Percentiles rank a stretch among this genome's conserved stretches.
Evolutionary conservation across 225 moss, liverwort and hornwort species (phyloP).

Genomic region (Pseudoscleropodium purum): DNA sequence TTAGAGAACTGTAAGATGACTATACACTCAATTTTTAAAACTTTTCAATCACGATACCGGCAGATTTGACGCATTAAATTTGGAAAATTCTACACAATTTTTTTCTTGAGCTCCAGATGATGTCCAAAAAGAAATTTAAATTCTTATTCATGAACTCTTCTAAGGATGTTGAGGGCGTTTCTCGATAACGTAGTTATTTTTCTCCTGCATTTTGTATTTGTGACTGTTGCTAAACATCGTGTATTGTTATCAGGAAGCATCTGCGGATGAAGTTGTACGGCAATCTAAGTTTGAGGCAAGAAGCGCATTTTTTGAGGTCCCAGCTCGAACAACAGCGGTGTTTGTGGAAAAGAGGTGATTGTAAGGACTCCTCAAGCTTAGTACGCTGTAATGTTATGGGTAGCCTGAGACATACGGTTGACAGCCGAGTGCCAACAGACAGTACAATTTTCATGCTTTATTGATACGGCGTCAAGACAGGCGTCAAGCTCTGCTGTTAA

Average conservation of each 20-base stretch:
- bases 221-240: neutral
- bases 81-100: neutral
- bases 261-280: conserved; percentile 50
- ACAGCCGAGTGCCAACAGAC: neutral
- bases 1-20: neutral
- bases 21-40: neutral
- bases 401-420: neutral
- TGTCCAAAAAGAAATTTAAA: no score
- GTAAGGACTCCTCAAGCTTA: neutral
- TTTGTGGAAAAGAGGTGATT: conserved; percentile 61
- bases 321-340: conserved; percentile 75
- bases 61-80: neutral
- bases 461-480: neutral
- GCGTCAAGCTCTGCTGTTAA: neutral
- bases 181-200: no score
- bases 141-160: neutral
- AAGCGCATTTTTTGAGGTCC: conserved; percentile 54
- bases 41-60: neutral
- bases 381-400: neutral
- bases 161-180: neutral
- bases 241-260: conserved; percentile 30
- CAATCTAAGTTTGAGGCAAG: conserved; percentile 41
- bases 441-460: neutral
- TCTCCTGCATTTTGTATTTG: neutral
- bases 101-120: neutral